Conservation (phyloP, 495 filamentous ascomycete genomes). For the Lasiosphaeria miniovina region DNA sequence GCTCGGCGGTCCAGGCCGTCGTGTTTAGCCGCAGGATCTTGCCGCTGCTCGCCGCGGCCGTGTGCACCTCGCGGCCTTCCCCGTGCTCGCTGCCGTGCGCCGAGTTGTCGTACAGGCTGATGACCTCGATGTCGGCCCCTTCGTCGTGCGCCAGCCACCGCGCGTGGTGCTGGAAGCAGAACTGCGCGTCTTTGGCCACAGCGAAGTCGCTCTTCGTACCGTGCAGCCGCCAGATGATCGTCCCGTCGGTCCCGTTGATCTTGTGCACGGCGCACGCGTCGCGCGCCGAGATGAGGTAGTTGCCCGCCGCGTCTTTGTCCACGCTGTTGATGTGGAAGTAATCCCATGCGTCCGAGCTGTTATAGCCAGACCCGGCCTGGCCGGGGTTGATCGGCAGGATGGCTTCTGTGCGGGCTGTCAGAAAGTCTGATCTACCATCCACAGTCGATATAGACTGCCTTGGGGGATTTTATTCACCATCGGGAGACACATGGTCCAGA, state of each 20-base stretch:
- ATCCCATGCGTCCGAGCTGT: constrained; percentile 53
- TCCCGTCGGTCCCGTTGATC: constrained; percentile 57
- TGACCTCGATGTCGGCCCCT: constrained; percentile 35
- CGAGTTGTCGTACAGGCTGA: constrained; percentile 37
- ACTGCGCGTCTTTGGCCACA: constrained; percentile 34
- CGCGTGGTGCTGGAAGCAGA: constrained; percentile 64
- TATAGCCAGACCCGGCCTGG: constrained; percentile 50
- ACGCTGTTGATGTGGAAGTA: constrained; percentile 66
- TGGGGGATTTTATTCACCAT: constrained; percentile 27
- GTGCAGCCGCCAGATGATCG: constrained; percentile 56
- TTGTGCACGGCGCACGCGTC: constrained; percentile 58
- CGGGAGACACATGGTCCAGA: constrained; percentile 37
- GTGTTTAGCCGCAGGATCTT: constrained; percentile 59
- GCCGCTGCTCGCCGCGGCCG: constrained; percentile 45
- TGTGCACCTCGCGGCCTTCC: constrained; percentile 34
- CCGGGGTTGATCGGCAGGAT: constrained; percentile 52
- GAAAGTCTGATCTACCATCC: neutral
- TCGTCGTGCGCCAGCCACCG: constrained; percentile 49
- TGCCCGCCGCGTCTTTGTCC: constrained; percentile 54
- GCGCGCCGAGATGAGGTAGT: constrained; percentile 60
- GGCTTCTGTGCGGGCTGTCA: constrained; percentile 35
- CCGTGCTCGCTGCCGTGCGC: constrained; percentile 39
- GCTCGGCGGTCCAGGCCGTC: constrained; percentile 46
- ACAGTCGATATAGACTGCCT: neutral
- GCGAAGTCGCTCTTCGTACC: constrained; percentile 47